A percentile compares a stretch with the other conserved stretches of the same genome.
These are phyloP conservation scores for Megacollybia marginata DNA, from an alignment of 768 basidiomycete genomes.

Conservation along the genomic window DNA sequence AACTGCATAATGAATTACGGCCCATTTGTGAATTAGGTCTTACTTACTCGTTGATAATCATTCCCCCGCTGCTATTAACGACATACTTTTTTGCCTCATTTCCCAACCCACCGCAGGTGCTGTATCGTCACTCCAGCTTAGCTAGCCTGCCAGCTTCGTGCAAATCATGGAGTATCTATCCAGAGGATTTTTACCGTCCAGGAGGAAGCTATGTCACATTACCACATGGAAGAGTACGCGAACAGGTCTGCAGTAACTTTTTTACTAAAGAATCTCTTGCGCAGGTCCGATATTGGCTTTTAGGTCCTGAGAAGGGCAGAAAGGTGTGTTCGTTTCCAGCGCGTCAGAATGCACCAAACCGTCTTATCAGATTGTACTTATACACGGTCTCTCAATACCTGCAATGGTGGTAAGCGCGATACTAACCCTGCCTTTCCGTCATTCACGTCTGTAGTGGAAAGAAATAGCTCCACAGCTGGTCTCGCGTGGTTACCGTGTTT, in stretches of 20 bases:
- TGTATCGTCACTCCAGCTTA: constrained; percentile 49
- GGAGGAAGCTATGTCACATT: constrained; percentile 59
- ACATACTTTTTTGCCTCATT: constrained; percentile 61
- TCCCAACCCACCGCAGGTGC: constrained; percentile 47
- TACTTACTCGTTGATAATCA: constrained; percentile 41
- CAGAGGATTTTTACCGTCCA: constrained; percentile 54
- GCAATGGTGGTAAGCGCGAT: too few species aligned
- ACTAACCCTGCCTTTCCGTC: too few species aligned
- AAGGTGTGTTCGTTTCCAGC: constrained; percentile 35
- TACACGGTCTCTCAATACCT: constrained; percentile 74
- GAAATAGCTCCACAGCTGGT: constrained; percentile 63
- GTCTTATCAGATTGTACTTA: constrained; percentile 55
- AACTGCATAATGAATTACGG: too few species aligned
- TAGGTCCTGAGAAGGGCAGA: constrained; percentile 61
- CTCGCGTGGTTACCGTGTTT: constrained; percentile 58
- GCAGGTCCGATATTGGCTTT: constrained; percentile 70
- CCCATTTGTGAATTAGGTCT: too few species aligned
- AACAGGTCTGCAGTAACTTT: constrained; percentile 10
- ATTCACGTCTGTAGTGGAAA: too few species aligned
- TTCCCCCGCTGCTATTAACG: constrained; percentile 54
- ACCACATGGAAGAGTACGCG: constrained; percentile 51
- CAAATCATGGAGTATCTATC: constrained; percentile 65
- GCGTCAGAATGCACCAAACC: neutral
- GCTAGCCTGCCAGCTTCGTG: constrained; percentile 47
- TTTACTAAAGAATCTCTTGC: neutral